Percentiles rank a stretch among this genome's conserved stretches.
Conservation (phyloP, 768 basidiomycete genomes). For the Cytidiella melzeri region DNA sequence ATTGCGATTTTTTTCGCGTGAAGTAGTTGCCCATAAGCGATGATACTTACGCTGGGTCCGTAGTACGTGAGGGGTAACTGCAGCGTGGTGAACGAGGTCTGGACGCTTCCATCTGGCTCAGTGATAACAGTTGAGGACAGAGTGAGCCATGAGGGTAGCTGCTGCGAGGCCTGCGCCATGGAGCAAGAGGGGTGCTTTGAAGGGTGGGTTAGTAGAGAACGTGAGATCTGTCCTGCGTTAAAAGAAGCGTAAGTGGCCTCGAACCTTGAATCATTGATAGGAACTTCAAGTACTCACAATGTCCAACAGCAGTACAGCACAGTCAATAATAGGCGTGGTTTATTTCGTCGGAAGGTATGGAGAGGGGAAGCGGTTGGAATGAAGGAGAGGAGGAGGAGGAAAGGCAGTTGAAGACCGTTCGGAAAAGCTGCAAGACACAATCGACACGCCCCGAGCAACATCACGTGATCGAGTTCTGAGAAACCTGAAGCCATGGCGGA, state of each 20-base stretch:
- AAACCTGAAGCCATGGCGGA: neutral
- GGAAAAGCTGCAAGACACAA: neutral
- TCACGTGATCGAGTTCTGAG: constrained; percentile 2
- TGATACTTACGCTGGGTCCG: constrained; percentile 75
- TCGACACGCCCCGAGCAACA: neutral
- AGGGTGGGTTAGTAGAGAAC: constrained; percentile 13
- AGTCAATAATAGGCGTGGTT: too few species aligned
- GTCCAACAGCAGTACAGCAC: neutral
- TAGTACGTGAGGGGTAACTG: constrained; percentile 75
- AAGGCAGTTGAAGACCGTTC: neutral
- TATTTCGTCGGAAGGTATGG: neutral
- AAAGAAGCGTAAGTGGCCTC: constrained; percentile 3
- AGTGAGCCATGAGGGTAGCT: constrained; percentile 70
- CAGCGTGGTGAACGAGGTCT: constrained; percentile 51
- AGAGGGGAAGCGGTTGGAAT: neutral
- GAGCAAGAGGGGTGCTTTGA: neutral
- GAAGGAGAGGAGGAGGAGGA: neutral
- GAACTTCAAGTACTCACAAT: neutral
- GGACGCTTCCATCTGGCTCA: constrained; percentile 43
- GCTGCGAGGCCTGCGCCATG: constrained; percentile 61
- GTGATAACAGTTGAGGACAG: constrained; percentile 47
- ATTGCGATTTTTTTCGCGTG: too few species aligned
- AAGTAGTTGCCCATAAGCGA: too few species aligned
- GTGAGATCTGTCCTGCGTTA: constrained; percentile 9
- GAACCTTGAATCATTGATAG: constrained; percentile 1